phyloP scores from a whole-genome alignment of 2,329 filamentous ascomycete genomes.

The Helicocarpus griseus region DNA sequence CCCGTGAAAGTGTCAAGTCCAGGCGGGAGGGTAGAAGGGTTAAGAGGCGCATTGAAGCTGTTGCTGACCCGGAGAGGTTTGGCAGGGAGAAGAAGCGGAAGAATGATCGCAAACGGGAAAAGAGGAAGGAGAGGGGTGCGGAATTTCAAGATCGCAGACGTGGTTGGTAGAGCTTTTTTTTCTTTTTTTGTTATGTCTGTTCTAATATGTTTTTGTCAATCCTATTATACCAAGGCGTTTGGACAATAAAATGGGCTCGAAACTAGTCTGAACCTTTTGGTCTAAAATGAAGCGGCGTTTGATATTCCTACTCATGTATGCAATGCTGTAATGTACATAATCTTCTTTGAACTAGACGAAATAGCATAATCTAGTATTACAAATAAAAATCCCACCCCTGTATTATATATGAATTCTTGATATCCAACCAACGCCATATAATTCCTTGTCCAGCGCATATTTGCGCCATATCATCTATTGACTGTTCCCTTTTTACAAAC shows the following conservation, averaged over 20 bases:
- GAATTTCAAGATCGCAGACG: constrained; percentile 64
- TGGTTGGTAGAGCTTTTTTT: constrained; percentile 47
- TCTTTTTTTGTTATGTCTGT: background rate
- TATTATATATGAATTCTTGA: background rate
- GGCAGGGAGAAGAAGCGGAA: constrained; percentile 73
- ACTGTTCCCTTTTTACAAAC: background rate
- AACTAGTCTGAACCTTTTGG: background rate
- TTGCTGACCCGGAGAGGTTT: constrained; percentile 69
- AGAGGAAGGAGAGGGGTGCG: constrained; percentile 65
- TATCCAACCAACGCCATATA: background rate
- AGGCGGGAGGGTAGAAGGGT: constrained; percentile 63
- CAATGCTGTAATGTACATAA: background rate
- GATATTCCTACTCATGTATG: background rate
- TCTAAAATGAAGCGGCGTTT: background rate
- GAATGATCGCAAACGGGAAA: constrained; percentile 73
- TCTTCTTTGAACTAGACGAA: background rate
- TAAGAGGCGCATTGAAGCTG: constrained; percentile 84
- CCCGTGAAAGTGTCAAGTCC: constrained; percentile 61
- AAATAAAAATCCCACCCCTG: background rate
- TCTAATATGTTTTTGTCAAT: background rate
- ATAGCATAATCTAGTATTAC: background rate
- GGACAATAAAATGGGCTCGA: background rate
- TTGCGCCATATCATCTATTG: too few species aligned
- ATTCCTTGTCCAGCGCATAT: background rate
- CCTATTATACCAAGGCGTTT: background rate